Evolutionary conservation across 306 rosid species (phyloP).

Genomic region (Lithocarpus polystachyus): DNA sequence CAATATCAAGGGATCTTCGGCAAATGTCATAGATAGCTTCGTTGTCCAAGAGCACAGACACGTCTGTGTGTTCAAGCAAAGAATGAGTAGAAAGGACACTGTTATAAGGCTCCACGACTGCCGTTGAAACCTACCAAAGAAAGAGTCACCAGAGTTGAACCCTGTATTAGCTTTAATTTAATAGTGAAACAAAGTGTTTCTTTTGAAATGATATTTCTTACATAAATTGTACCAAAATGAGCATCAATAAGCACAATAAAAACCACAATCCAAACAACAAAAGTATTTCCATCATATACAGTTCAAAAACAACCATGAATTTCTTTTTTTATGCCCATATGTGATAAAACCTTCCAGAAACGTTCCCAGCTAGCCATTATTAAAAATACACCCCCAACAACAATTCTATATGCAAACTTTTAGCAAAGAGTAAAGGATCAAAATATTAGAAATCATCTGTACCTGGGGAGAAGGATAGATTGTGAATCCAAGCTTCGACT

Average conservation of each 20-base stretch:
- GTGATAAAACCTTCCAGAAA: neutral
- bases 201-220: neutral
- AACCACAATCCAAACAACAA: neutral
- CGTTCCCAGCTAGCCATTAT: neutral
- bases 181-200: neutral
- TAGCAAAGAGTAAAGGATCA: neutral
- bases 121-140: slow-evolving; percentile 78
- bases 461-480: slow-evolving; percentile 99
- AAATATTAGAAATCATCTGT: neutral
- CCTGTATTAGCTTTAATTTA: neutral
- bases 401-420: neutral
- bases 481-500: slow-evolving; percentile 93
- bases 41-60: slow-evolving; percentile 87
- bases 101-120: slow-evolving; percentile 97
- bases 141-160: neutral
- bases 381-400: neutral
- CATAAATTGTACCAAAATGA: neutral
- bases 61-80: slow-evolving; percentile 96
- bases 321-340: neutral
- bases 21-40: slow-evolving; percentile 98
- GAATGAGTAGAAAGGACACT: slow-evolving; percentile 96
- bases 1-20: slow-evolving; percentile 88
- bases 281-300: neutral
- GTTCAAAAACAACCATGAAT: neutral
- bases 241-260: neutral